Evolutionary conservation across 2,329 filamentous ascomycete species (phyloP).

Genomic region (Claviceps purpurea): DNA sequence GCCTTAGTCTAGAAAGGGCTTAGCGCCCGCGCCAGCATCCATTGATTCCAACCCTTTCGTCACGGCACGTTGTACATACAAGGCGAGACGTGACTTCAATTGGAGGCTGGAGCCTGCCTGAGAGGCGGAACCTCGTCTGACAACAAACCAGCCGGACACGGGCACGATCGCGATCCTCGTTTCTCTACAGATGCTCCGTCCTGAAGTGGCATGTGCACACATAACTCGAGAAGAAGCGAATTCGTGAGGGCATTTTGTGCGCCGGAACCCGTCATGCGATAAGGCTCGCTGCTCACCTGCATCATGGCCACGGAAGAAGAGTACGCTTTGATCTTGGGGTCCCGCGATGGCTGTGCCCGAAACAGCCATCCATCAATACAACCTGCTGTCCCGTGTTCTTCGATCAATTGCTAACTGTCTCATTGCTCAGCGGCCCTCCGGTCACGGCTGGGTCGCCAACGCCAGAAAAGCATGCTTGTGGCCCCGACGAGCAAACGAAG

Average conservation of each 20-base stretch:
- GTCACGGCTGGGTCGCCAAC: background rate
- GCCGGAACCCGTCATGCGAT: slow-evolving; percentile 1
- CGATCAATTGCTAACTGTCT: background rate
- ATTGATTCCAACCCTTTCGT: background rate
- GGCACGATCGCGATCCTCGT: background rate
- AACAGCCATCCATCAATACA: background rate
- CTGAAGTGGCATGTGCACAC: background rate
- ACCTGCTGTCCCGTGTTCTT: background rate
- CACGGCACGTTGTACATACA: too few relatives aligned
- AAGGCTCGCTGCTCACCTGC: background rate
- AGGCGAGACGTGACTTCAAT: too few relatives aligned
- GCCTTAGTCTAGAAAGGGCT: background rate
- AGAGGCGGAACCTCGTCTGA: background rate
- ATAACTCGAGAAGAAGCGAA: background rate
- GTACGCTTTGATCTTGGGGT: background rate
- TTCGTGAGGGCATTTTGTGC: background rate
- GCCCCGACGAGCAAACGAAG: slow-evolving; percentile 1
- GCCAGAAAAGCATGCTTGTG: background rate
- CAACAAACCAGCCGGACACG: background rate
- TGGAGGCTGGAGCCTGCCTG: too few relatives aligned
- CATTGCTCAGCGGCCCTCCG: background rate
- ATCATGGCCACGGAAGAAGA: slow-evolving; percentile 7
- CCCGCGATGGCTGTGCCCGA: background rate
- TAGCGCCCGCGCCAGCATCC: background rate
- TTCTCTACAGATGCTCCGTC: background rate